Conservation (phyloP, 2,329 filamentous ascomycete species). For the Aaosphaeria arxii region DNA sequence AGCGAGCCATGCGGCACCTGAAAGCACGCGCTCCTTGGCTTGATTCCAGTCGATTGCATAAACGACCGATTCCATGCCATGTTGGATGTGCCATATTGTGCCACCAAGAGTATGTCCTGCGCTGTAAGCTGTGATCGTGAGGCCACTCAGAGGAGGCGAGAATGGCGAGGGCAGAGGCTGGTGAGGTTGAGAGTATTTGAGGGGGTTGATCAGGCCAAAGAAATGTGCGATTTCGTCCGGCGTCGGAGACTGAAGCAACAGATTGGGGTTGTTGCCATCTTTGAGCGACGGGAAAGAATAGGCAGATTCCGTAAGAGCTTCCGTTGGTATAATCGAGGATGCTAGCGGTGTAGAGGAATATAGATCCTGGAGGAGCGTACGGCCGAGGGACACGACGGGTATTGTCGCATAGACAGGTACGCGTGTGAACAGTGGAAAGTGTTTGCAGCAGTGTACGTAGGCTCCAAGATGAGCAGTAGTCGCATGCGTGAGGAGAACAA, state of each 20-base stretch:
- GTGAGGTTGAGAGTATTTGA: conserved; percentile 97
- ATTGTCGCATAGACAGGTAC: conserved; percentile 94
- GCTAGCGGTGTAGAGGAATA: conserved; percentile 89
- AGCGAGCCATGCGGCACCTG: conserved; percentile 90
- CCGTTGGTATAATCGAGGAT: conserved; percentile 73
- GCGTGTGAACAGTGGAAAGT: conserved; percentile 85
- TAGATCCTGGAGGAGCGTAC: conserved; percentile 85
- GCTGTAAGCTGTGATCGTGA: conserved; percentile 95
- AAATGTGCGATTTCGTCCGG: conserved; percentile 87
- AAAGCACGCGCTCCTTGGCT: conserved; percentile 90
- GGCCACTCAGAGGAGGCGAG: conserved; percentile 81
- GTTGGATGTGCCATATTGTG: conserved; percentile 98
- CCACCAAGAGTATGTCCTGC: conserved; percentile 93
- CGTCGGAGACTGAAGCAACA: conserved; percentile 68
- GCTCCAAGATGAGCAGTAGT: conserved; percentile 89
- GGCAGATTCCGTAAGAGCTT: conserved; percentile 67
- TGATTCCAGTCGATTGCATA: conserved; percentile 99
- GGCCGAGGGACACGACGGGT: conserved; percentile 88
- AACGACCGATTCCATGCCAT: conserved; percentile 93
- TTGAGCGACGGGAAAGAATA: conserved; percentile 54
- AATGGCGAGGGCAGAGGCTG: conserved; percentile 84
- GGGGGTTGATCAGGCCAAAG: conserved; percentile 83
- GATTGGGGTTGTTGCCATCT: conserved; percentile 41
- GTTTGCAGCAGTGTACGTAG: conserved; percentile 94
- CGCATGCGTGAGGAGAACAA: conserved; percentile 92